Base-by-base conservation (phyloP, 495 filamentous ascomycete species). In the Beverwykella pulmonaria region DNA sequence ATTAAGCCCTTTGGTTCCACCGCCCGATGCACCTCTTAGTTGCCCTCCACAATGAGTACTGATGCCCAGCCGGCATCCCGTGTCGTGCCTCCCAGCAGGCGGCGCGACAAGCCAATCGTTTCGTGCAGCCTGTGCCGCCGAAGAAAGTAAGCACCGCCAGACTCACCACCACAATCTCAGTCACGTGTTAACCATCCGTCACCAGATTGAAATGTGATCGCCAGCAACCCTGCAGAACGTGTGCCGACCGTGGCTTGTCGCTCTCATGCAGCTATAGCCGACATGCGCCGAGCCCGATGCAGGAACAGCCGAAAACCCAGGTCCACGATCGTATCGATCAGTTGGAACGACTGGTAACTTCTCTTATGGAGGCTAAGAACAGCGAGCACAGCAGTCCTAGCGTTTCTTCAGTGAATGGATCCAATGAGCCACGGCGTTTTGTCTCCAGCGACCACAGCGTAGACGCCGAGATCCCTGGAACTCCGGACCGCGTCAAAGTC, bases 271-370 rank as follows among this genome's bases (percentile, higher is more conserved):
- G 50, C 7, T 67, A 61, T 48, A 29, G 32, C 10, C 63, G 44
- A 17, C 34, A 39, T 41, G 14, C 26, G 17, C 48, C 57, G 14
- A 30, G 46, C 2, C 25, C 32, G 25, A 26, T 25, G 17, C 17
- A 30, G 20, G 26, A 50, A 22, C 22, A 49, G 53, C 20, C 48
- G n/a, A 56, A 56, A 39, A 50, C 49, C 8, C 61, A 67, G 19
- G 57, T 67, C 6, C 58, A 67, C 55, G 64, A 67, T 23, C 64
- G 64, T 3, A 67, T 67, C 20, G 57, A 61, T 32, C 64, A 67
- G 27, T 55, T 67, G 0, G 64, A 67, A 27, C 44, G 30, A 36
- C 64, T 67, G 6, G 64, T 67, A 8, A 57, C 64, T 19, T 19
- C 57, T 32, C 52, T 67, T 20, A 61, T 67, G 64, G 50, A 29